phyloP scores from a whole-genome alignment of 768 basidiomycete species.

The Coprinopsis marcescibilis region DNA sequence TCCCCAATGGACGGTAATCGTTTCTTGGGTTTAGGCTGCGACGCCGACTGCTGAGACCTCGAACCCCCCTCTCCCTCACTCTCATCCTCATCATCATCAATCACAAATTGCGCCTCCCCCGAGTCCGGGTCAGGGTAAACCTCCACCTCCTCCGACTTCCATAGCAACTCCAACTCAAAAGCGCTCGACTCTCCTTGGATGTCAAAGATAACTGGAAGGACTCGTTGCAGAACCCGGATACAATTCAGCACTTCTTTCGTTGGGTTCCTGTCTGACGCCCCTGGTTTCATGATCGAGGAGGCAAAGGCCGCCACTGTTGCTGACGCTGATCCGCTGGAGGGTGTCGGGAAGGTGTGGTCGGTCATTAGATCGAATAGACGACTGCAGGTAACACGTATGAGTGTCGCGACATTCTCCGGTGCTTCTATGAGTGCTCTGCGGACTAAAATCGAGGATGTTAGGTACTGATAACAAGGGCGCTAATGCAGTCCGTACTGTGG shows the following conservation, averaged over 20 bases:
- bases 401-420: constrained; percentile 82
- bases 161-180: constrained; percentile 78
- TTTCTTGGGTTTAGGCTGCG: constrained; percentile 29
- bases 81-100: constrained; percentile 70
- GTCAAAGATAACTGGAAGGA: constrained; percentile 88
- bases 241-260: constrained; percentile 90
- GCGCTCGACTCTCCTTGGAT: constrained; percentile 62
- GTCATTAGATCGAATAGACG: constrained; percentile 71
- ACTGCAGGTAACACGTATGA: constrained; percentile 63
- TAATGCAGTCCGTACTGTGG: constrained; percentile 55
- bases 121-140: constrained; percentile 29
- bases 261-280: constrained; percentile 53
- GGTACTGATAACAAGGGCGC: constrained; percentile 4
- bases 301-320: constrained; percentile 53
- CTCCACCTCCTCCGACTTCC: constrained; percentile 60
- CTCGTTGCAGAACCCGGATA: constrained; percentile 81
- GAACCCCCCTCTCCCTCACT: constrained; percentile 34
- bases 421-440: constrained; percentile 75
- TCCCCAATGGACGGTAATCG: constrained; percentile 75
- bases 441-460: constrained; percentile 40
- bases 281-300: constrained; percentile 61
- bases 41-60: constrained; percentile 12
- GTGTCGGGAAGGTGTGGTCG: constrained; percentile 74
- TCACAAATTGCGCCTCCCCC: constrained; percentile 63
- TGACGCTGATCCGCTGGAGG: constrained; percentile 36